Percentiles rank a stretch among this genome's conserved stretches.
Conservation (phyloP, 306 rosid genomes). For the Citrullus mucosospermus region DNA sequence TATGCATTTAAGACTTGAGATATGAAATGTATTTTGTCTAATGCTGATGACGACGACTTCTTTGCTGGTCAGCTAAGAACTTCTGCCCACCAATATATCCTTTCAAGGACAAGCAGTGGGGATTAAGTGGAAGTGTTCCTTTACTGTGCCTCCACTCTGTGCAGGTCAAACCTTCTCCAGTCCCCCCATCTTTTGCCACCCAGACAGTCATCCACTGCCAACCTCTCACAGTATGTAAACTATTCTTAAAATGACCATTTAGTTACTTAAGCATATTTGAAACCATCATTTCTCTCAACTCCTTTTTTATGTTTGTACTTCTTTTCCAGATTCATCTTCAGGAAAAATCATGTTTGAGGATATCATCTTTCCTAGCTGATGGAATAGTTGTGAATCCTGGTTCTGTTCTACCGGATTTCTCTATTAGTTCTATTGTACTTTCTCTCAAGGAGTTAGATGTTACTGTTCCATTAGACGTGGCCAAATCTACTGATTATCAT, state of each 20-base stretch:
- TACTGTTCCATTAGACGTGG: conserved; percentile 57
- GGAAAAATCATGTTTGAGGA: conserved; percentile 88
- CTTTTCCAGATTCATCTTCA: conserved; percentile 67
- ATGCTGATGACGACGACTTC: conserved; percentile 13
- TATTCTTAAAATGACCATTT: background rate
- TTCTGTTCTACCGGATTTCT: conserved; percentile 74
- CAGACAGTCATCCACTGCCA: conserved; percentile 82
- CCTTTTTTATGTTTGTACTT: conserved; percentile 3
- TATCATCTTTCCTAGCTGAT: conserved; percentile 80
- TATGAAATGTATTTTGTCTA: background rate
- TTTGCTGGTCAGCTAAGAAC: conserved; percentile 51
- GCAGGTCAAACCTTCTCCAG: conserved; percentile 74
- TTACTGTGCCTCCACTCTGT: conserved; percentile 65
- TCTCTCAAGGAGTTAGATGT: conserved; percentile 56
- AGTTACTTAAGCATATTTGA: background rate
- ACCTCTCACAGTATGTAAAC: conserved; percentile 65
- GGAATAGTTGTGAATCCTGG: conserved; percentile 74
- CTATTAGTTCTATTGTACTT: conserved; percentile 58
- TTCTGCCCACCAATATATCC: conserved; percentile 94
- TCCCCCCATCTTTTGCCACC: conserved; percentile 79
- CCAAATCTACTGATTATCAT: conserved; percentile 27
- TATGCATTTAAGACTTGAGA: background rate
- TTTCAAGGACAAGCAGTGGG: conserved; percentile 60
- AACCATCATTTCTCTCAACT: background rate
- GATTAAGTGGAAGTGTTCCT: conserved; percentile 50